phyloP scores from a whole-genome alignment of 2,329 filamentous ascomycete species.

The Aquanectria penicillioides region DNA sequence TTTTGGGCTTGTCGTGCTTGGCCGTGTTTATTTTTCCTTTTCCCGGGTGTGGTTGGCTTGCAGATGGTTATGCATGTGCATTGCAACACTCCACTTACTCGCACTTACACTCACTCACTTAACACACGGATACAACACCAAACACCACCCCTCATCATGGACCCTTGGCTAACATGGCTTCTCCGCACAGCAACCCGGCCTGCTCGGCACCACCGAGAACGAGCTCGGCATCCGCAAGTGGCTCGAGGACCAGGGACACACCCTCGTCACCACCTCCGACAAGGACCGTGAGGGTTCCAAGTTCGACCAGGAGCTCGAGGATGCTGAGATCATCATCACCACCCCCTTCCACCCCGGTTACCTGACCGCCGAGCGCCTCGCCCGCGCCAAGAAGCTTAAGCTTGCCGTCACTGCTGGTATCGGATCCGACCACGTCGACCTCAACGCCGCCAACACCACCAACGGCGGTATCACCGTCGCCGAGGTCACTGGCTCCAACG shows the following conservation, averaged over 20 bases:
- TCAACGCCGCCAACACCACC: constrained; percentile 96
- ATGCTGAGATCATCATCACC: constrained; percentile 98
- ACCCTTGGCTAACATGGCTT: constrained; percentile 24
- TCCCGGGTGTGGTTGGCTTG: constrained; percentile 1
- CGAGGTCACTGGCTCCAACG: constrained; percentile 97
- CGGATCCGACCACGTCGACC: constrained; percentile 97
- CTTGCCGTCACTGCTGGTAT: constrained; percentile 97
- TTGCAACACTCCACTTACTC: constrained; percentile 16
- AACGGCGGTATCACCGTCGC: constrained; percentile 97
- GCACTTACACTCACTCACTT: constrained; percentile 26
- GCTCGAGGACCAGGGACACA: constrained; percentile 97
- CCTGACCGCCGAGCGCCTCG: constrained; percentile 93
- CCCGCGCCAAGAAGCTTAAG: constrained; percentile 99
- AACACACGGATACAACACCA: constrained; percentile 15
- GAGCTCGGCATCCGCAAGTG: constrained; percentile 97
- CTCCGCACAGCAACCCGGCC: constrained; percentile 70
- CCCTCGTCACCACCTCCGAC: constrained; percentile 94
- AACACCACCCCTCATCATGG: not conserved
- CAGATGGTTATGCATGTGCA: constrained; percentile 1
- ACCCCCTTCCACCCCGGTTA: constrained; percentile 99
- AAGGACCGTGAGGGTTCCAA: constrained; percentile 94
- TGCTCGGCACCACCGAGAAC: constrained; percentile 97
- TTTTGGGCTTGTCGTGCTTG: not conserved
- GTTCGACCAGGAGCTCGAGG: constrained; percentile 95
- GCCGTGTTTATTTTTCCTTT: not conserved